Conservation (phyloP, 768 basidiomycete genomes). For the Boletus rex-veris region DNA sequence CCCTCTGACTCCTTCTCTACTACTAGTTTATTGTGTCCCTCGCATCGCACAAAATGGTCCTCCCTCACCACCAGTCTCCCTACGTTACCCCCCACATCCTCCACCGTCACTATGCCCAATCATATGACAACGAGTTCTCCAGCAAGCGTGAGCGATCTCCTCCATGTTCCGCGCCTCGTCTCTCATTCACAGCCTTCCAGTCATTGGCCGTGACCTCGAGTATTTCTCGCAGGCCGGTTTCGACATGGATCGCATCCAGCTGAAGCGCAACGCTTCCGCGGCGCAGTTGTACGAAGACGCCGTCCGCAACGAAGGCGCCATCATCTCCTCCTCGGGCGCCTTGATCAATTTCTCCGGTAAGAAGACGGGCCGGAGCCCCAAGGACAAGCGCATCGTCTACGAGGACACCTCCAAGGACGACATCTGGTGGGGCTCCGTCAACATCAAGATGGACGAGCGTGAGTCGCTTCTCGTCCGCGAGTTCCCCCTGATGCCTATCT, state of each 20-base stretch:
- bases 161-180: slow-evolving; percentile 1
- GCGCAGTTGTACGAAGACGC: slow-evolving; percentile 97
- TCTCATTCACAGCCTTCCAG: slow-evolving; percentile 38
- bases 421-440: slow-evolving; percentile 99
- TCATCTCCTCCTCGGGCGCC: slow-evolving; percentile 93
- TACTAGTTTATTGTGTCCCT: background rate
- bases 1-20: background rate
- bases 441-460: slow-evolving; percentile 99
- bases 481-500: background rate
- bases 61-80: slow-evolving; percentile 63
- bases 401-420: slow-evolving; percentile 96
- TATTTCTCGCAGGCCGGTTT: slow-evolving; percentile 99
- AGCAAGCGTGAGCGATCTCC: slow-evolving; percentile 49
- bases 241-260: slow-evolving; percentile 95
- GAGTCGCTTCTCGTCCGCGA: slow-evolving; percentile 28
- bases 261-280: slow-evolving; percentile 90
- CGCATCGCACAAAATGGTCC: slow-evolving; percentile 49
- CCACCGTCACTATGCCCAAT: slow-evolving; percentile 81
- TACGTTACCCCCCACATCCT: slow-evolving; percentile 89
- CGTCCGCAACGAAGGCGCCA: slow-evolving; percentile 96
- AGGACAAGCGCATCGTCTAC: slow-evolving; percentile 99
- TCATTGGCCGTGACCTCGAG: slow-evolving; percentile 89
- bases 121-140: slow-evolving; percentile 59
- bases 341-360: slow-evolving; percentile 99
- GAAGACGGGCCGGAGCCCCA: slow-evolving; percentile 96